phyloP scores from a whole-genome alignment of 208 protist genomes.

The Tritrichomonas foetus region DNA sequence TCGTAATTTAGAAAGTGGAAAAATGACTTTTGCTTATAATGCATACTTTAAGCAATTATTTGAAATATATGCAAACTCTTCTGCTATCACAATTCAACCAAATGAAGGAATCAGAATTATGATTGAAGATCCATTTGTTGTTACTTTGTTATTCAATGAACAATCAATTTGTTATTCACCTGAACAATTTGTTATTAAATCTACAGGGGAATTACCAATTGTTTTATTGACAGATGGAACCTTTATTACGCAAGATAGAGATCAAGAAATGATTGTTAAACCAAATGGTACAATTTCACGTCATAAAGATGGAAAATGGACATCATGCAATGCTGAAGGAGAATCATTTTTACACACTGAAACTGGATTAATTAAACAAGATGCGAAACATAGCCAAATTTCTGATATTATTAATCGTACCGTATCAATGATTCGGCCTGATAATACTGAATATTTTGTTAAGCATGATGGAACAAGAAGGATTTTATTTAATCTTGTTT shows the following conservation, averaged over 20 bases:
- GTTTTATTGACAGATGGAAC: too few relatives aligned
- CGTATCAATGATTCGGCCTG: background rate
- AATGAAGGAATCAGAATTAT: background rate
- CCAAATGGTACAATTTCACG: background rate
- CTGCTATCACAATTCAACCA: background rate
- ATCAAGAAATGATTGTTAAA: background rate
- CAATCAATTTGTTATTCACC: background rate
- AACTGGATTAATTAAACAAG: background rate
- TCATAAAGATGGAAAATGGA: background rate
- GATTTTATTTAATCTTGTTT: background rate
- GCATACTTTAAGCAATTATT: background rate
- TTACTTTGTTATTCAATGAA: background rate
- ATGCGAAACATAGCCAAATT: background rate
- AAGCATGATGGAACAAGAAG: background rate
- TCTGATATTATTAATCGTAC: background rate
- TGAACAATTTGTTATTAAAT: too few relatives aligned
- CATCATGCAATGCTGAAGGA: background rate
- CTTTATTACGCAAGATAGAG: background rate
- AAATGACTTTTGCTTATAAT: background rate
- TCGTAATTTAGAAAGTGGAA: background rate
- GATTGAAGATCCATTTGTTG: background rate
- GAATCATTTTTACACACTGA: too few relatives aligned
- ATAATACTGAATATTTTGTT: conserved; percentile 25
- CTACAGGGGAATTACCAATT: too few relatives aligned
- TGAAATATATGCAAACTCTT: background rate